Evolutionary conservation across 345 rosid genomes (phyloP).

Genomic region (Punica granatum): DNA sequence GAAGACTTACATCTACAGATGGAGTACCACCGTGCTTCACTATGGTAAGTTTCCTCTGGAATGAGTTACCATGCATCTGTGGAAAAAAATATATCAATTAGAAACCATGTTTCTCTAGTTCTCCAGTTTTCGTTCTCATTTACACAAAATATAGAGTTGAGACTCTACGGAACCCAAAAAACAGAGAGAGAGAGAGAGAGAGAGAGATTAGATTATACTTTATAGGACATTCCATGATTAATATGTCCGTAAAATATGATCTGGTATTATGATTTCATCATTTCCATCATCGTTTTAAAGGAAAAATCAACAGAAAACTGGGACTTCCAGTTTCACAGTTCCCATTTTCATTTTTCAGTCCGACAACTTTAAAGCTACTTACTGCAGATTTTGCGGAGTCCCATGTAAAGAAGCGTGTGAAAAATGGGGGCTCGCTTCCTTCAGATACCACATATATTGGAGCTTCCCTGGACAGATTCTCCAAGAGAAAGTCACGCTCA

Average conservation of each 20-base stretch:
- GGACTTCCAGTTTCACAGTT: slow-evolving; percentile 1
- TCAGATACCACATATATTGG: slow-evolving; percentile 69
- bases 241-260: not conserved
- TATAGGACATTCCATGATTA: not conserved
- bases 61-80: slow-evolving; percentile 97
- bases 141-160: too few relatives aligned
- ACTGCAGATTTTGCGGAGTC: slow-evolving; percentile 77
- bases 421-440: slow-evolving; percentile 93
- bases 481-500: slow-evolving; percentile 65
- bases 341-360: not conserved
- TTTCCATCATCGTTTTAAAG: too few relatives aligned
- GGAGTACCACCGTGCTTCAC: slow-evolving; percentile 71
- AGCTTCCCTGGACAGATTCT: slow-evolving; percentile 59
- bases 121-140: not conserved
- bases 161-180: too few relatives aligned
- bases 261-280: too few relatives aligned
- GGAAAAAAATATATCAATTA: slow-evolving; percentile 13
- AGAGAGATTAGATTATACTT: not conserved
- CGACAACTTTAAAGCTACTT: slow-evolving; percentile 20
- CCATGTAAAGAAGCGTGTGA: slow-evolving; percentile 92
- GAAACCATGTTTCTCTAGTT: not conserved
- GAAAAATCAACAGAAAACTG: not conserved
- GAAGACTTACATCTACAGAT: slow-evolving; percentile 54
- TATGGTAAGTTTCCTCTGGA: slow-evolving; percentile 78
- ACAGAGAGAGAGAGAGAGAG: not conserved